Base-by-base conservation (phyloP, 306 rosid species). In the Ceratonia siliqua region DNA sequence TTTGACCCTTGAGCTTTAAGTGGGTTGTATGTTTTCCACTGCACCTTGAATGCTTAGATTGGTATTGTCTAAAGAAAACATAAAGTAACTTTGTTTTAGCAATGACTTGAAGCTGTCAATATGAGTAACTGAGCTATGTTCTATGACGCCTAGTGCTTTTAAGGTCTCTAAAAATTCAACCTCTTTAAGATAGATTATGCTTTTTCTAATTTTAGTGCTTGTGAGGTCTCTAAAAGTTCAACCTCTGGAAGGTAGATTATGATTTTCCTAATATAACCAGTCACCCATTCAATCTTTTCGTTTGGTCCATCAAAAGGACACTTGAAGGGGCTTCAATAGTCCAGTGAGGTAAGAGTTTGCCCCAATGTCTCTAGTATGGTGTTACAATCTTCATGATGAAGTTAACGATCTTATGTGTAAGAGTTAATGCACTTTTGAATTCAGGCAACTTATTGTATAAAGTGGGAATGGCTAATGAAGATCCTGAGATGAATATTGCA, bases 1-100 rank as follows among this genome's bases (percentile, higher is more conserved):
- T 88, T 74, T 81, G 85, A 65, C 45, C 39, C 76, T 77, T 58
- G 36, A 73, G 75, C 79, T 71, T 70, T 74, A 58, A 62, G 27
- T 67, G 61, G 59, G 49, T 38, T 78, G 14, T 53, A 24, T 71
- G 73, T 70, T 52, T 76, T 72, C 64, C 48, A 45, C 52, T 52
- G 59, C 32, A 75, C 68, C 58, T 30, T 66, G 38, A 24, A 46
- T 81, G 72, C 72, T 25, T 64, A 56, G 13, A 63, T 28, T 27
- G 41, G 73, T 11, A 25, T 54, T 46, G 18, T 21, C 46, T 1
- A 50, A 48, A 56, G 33, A 24, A 54, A 62, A 35, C 21, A 12
- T 35, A 30, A 48, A 42, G 28, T 28, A 38, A 32, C 13, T 72
- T 24, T 72, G 46, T 15, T 43, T 82, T 67, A 28, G 28, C 39